These are phyloP conservation scores for Ceratocystiopsis minuta DNA, from an alignment of 2,329 filamentous ascomycete genomes.

Conservation along the genomic window DNA sequence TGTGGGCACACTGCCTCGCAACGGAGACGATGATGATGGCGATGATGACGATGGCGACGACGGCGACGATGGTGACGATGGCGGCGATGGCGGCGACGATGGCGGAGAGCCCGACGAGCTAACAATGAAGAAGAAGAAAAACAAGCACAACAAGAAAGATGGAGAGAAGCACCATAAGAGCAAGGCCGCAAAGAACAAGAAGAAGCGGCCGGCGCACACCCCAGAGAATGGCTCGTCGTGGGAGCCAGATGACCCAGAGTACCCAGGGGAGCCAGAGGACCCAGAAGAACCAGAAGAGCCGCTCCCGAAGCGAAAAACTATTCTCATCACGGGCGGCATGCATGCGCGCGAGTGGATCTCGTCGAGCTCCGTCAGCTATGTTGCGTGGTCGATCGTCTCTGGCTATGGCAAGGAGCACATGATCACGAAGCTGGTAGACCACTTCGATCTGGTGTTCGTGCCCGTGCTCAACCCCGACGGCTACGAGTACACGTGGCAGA, in stretches of 20 bases:
- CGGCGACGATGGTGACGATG: background rate
- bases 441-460: slow-evolving; percentile 76
- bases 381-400: slow-evolving; percentile 76
- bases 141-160: too few relatives aligned
- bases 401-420: slow-evolving; percentile 54
- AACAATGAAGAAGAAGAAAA: too few relatives aligned
- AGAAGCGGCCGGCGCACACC: background rate
- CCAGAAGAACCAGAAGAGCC: background rate
- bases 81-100: slow-evolving; percentile 8
- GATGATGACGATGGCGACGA: slow-evolving; percentile 1
- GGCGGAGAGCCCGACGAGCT: background rate
- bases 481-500: slow-evolving; percentile 84
- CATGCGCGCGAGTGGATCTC: slow-evolving; percentile 96
- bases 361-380: slow-evolving; percentile 74
- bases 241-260: background rate
- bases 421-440: slow-evolving; percentile 61
- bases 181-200: background rate
- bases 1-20: slow-evolving; percentile 33
- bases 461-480: slow-evolving; percentile 87
- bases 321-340: slow-evolving; percentile 55
- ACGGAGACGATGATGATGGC: slow-evolving; percentile 9
- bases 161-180: too few relatives aligned
- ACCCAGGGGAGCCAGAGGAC: background rate
- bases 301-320: slow-evolving; percentile 12
- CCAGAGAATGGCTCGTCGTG: too few relatives aligned